phyloP scores from a whole-genome alignment of 1,284 basidiomycete species.

The Microbotryum lychnidis-dioicae region DNA sequence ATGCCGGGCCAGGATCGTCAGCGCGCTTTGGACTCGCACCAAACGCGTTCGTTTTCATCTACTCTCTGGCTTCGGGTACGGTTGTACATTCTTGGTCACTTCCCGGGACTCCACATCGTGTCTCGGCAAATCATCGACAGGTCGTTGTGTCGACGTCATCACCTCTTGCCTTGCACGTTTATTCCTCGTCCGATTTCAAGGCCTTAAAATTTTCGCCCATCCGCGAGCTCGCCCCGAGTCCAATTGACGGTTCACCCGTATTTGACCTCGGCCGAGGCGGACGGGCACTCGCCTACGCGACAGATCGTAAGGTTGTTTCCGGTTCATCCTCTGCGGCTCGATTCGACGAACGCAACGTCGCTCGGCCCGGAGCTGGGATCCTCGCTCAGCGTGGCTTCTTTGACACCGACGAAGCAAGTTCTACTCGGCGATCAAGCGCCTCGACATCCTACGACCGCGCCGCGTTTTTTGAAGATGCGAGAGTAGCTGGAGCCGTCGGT shows the following conservation, averaged over 20 bases:
- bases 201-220: conserved; percentile 15
- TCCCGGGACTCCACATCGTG: conserved; percentile 9
- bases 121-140: conserved; percentile 1
- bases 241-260: conserved; percentile 14
- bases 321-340: neutral
- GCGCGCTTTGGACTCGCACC: neutral
- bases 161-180: conserved; percentile 21
- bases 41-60: conserved; percentile 4
- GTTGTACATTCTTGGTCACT: neutral
- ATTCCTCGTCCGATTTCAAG: neutral
- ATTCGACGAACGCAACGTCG: conserved; percentile 8
- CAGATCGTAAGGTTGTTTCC: neutral
- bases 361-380: conserved; percentile 16
- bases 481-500: conserved; percentile 14
- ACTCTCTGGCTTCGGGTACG: conserved; percentile 10
- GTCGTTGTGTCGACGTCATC: conserved; percentile 15
- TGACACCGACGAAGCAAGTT: neutral
- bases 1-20: neutral
- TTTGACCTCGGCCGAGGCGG: conserved; percentile 22
- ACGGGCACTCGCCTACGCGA: conserved; percentile 25
- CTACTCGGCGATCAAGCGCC: too few relatives aligned
- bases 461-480: conserved; percentile 1
- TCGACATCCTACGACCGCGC: neutral
- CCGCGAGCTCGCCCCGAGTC: conserved; percentile 10
- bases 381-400: conserved; percentile 19